Conservation (phyloP, 192 early-diverging fungal genomes). For the Umbelopsis isabellina region DNA sequence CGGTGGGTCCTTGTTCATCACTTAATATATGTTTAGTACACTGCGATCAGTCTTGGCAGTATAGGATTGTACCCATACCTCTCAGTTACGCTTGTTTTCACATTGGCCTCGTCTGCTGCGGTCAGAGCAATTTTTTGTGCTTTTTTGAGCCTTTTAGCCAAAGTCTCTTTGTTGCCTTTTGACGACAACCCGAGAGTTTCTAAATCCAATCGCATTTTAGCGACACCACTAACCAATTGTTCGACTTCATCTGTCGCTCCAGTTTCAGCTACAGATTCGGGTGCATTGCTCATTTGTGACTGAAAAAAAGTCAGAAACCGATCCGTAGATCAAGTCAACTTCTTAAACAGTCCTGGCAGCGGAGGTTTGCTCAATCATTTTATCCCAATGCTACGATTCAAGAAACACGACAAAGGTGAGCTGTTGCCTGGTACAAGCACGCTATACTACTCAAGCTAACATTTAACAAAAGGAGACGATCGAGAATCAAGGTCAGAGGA, state of each 20-base stretch:
- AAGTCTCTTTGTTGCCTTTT: slow-evolving; percentile 9
- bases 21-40: not conserved
- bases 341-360: too few relatives aligned
- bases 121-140: not conserved
- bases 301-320: too few relatives aligned
- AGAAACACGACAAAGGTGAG: slow-evolving; percentile 30
- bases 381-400: slow-evolving; percentile 21
- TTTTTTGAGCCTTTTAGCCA: slow-evolving; percentile 4
- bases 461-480: not conserved
- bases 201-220: not conserved
- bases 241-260: not conserved
- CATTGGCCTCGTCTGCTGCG: too few relatives aligned
- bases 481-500: not conserved
- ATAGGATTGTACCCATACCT: not conserved
- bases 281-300: too few relatives aligned
- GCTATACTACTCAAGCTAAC: not conserved
- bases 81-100: not conserved
- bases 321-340: too few relatives aligned
- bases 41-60: not conserved
- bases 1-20: not conserved
- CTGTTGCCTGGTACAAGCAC: not conserved
- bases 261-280: too few relatives aligned
- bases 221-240: not conserved
- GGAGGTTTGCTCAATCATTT: too few relatives aligned
- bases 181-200: not conserved